Base-by-base conservation (phyloP, 805 yeast genomes). In the Wickerhamomyces xylosicus region DNA sequence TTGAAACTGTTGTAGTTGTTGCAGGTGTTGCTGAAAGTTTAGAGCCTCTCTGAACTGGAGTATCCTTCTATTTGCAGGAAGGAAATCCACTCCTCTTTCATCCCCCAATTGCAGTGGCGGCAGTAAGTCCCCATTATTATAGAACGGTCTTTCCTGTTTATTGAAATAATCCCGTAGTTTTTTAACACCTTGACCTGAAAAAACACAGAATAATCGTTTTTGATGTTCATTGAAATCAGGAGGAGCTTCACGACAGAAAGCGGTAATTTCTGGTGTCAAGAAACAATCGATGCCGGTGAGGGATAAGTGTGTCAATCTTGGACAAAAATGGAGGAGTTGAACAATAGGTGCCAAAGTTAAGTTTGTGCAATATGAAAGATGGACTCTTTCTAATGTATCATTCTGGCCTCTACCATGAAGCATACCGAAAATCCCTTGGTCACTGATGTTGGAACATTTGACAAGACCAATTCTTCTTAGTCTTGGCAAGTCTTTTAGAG, bases 251-350 rank as follows among this genome's bases (percentile, higher is more conserved):
- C 97, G 79, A 58, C 97, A 89, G 59, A 77, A 89, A 47, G 74
- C 77, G 1, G 90, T 82, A 36, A 90, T 77, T 52, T 90, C 97
- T 9, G 80, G 71, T 43, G 95, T 71, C 55, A 90, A 69, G 62
- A 92, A 90, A n/a, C 95, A 83, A 1, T 80, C 68, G 19, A 90
- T 87, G 0, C 97, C 98, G 0, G 97, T 92, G 43, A 90, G 68
- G 10, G 95, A 85, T 43, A 90, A 68, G 59, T 90, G 98, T 1
- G 96, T 87, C 41, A 90, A 66, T 46, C 79, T 75, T 3, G 94
- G 95, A 53, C 97, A 90, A 36, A 79, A 73, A 58, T 76, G 78
- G 41, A 92, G 66, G 39, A 90, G 64, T 45, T 73, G 71, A 55
- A 72, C 77, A 29, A 90, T 82, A 10, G 97, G 95, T 29, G 72